These are phyloP conservation scores for Aurinia saxatilis DNA, from an alignment of 345 rosid genomes.

Conservation along the genomic window DNA sequence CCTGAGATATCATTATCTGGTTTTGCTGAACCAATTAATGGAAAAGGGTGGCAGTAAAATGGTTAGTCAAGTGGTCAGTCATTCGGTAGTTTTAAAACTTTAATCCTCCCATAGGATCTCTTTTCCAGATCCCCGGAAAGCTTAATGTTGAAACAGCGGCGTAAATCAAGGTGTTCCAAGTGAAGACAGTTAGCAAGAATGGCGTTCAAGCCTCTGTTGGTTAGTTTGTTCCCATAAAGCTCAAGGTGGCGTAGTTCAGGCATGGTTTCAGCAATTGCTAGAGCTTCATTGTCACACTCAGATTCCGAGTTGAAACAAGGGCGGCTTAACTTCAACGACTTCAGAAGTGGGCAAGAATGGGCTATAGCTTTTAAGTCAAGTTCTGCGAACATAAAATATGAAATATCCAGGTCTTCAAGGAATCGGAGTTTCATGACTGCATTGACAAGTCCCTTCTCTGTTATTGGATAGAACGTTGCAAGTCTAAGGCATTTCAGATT, in stretches of 20 bases:
- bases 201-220: conserved; percentile 46
- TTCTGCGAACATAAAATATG: conserved; percentile 5
- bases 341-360: conserved; percentile 8
- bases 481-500: conserved; percentile 39
- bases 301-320: no score
- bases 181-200: conserved; percentile 49
- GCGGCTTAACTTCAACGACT: conserved; percentile 10
- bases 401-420: conserved; percentile 50
- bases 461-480: conserved; percentile 19
- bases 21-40: no score
- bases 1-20: no score
- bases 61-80: not conserved
- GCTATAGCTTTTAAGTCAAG: not conserved
- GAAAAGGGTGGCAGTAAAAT: no score
- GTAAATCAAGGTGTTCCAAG: conserved; percentile 54
- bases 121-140: conserved; percentile 33
- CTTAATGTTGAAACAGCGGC: conserved; percentile 42
- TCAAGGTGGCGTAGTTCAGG: conserved; percentile 38
- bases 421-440: conserved; percentile 35
- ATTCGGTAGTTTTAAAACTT: conserved; percentile 33
- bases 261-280: conserved; percentile 50
- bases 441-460: conserved; percentile 33
- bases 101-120: conserved; percentile 31
- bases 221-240: conserved; percentile 43
- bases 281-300: conserved; percentile 36